Percentiles rank a stretch among this genome's conserved stretches.
Evolutionary conservation across 1,284 basidiomycete species (phyloP).

Genomic region (Inonotus obliquus): DNA sequence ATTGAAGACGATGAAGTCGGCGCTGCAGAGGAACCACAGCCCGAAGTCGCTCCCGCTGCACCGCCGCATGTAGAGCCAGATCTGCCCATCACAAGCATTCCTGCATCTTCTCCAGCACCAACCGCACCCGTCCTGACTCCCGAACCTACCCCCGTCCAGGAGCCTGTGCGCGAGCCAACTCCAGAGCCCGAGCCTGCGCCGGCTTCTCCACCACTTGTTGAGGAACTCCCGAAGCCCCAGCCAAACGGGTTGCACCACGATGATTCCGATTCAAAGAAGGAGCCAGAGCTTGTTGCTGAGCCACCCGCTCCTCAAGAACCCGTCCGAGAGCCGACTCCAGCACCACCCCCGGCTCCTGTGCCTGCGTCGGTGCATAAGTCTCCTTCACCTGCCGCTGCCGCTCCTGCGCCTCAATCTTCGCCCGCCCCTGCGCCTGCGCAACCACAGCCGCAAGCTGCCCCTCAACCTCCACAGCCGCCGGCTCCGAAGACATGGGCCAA

Average conservation of each 20-base stretch:
- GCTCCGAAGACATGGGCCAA: slow-evolving; percentile 85
- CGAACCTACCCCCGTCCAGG: slow-evolving; percentile 26
- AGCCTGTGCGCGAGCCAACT: slow-evolving; percentile 31
- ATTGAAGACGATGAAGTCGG: slow-evolving; percentile 50
- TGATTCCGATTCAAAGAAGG: slow-evolving; percentile 18
- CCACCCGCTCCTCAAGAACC: slow-evolving; percentile 13
- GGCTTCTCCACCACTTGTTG: slow-evolving; percentile 31
- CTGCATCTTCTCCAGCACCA: slow-evolving; percentile 19
- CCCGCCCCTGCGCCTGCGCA: slow-evolving; percentile 22
- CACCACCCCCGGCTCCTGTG: slow-evolving; percentile 22
- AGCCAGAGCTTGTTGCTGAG: slow-evolving; percentile 20
- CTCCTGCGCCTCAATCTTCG: slow-evolving; percentile 28
- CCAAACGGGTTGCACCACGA: slow-evolving; percentile 35
- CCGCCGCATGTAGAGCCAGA: slow-evolving; percentile 35
- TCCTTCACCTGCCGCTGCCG: slow-evolving; percentile 33
- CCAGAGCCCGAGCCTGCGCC: slow-evolving; percentile 36
- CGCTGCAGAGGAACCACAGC: slow-evolving; percentile 21
- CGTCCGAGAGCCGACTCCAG: slow-evolving; percentile 23
- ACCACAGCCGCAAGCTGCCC: slow-evolving; percentile 24
- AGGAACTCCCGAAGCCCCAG: slow-evolving; percentile 36
- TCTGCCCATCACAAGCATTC: slow-evolving; percentile 22
- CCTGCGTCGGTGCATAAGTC: slow-evolving; percentile 29
- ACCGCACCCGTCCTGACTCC: slow-evolving; percentile 25
- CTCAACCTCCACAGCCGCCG: slow-evolving; percentile 47
- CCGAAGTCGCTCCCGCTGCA: slow-evolving; percentile 21